Evolutionary conservation across 2,329 filamentous ascomycete species (phyloP).

Genomic region (Venturia aucupariae): DNA sequence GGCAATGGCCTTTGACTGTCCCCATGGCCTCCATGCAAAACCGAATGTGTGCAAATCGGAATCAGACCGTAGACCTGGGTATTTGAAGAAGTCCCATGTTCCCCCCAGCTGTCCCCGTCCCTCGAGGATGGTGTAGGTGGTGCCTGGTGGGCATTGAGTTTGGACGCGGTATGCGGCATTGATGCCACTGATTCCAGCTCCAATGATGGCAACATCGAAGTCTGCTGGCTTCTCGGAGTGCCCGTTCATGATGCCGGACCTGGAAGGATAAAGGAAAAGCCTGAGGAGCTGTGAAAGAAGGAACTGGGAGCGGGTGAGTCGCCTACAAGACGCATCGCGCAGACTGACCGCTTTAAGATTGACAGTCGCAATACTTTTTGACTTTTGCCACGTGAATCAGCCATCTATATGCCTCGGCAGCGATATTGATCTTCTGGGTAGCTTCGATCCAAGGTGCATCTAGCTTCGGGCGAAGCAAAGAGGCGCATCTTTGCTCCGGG

Average conservation of each 20-base stretch:
- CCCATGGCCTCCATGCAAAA: slow-evolving; percentile 64
- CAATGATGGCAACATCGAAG: slow-evolving; percentile 51
- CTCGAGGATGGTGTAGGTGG: slow-evolving; percentile 59
- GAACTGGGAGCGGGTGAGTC: neutral
- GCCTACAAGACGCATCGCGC: neutral
- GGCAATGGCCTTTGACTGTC: slow-evolving; percentile 35
- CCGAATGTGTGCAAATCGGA: slow-evolving; percentile 42
- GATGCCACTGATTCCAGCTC: slow-evolving; percentile 67
- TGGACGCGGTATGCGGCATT: slow-evolving; percentile 66
- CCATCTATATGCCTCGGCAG: neutral
- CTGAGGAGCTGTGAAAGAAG: too few species aligned
- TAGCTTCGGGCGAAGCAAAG: neutral
- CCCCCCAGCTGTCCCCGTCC: slow-evolving; percentile 57
- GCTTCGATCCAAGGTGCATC: neutral
- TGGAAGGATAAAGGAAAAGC: neutral
- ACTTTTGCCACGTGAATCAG: slow-evolving; percentile 4
- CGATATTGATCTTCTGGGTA: neutral
- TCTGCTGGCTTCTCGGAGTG: slow-evolving; percentile 16
- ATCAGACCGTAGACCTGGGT: slow-evolving; percentile 56
- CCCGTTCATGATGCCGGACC: slow-evolving; percentile 16
- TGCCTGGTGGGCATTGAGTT: slow-evolving; percentile 40
- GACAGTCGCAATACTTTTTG: neutral
- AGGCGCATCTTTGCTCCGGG: neutral
- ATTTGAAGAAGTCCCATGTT: slow-evolving; percentile 71
- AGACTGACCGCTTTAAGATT: neutral